phyloP scores from a whole-genome alignment of 2,329 filamentous ascomycete species.

The Xylariaceae sp. region DNA sequence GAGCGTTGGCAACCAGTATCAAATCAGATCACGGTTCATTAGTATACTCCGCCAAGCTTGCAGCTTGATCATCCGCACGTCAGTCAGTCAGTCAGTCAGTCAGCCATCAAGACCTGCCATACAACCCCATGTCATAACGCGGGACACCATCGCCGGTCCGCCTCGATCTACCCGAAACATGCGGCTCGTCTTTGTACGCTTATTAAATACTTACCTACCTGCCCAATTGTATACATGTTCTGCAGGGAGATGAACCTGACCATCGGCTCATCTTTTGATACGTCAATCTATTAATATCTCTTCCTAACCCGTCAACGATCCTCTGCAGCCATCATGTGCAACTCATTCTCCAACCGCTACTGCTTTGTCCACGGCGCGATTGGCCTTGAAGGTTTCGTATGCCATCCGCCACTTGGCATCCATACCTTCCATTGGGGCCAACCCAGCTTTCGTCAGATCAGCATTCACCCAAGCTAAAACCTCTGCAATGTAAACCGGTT shows the following conservation, averaged over 20 bases:
- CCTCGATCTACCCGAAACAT: neutral
- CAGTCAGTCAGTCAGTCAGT: neutral
- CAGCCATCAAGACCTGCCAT: no score
- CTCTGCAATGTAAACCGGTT: constrained; percentile 44
- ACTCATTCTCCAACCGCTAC: neutral
- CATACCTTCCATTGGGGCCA: constrained; percentile 41
- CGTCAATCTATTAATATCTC: constrained; percentile 24
- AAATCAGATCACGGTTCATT: constrained; percentile 1
- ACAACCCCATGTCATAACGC: no score
- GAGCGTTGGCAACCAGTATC: neutral
- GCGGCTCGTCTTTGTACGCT: no score
- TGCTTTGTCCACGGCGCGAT: neutral
- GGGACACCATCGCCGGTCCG: no score
- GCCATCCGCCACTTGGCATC: constrained; percentile 42
- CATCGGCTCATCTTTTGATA: neutral
- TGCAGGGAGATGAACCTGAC: no score
- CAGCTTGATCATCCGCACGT: neutral
- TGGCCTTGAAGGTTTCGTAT: constrained; percentile 30
- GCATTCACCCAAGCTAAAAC: constrained; percentile 40
- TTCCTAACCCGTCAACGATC: neutral
- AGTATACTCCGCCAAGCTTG: neutral
- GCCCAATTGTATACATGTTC: no score
- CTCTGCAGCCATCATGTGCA: constrained; percentile 5
- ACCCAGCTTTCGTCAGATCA: constrained; percentile 31
- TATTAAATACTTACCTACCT: no score